These are phyloP conservation scores for Talaromyces sp. DNA, from an alignment of 2,329 filamentous ascomycete species.

Conservation along the genomic window DNA sequence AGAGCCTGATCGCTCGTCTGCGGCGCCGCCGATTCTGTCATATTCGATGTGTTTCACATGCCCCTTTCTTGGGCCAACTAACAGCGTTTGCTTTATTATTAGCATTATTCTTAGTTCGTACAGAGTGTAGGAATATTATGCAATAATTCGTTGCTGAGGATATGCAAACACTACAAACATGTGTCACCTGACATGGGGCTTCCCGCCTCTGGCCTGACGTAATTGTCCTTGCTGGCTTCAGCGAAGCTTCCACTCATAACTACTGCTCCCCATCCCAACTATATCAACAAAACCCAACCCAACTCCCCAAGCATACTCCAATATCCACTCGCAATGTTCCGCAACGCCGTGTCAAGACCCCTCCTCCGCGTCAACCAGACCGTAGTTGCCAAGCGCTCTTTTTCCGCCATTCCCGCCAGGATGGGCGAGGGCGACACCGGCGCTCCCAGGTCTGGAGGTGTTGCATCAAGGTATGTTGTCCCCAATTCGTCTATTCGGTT, in stretches of 20 bases:
- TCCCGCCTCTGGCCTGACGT: not conserved
- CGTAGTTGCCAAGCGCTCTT: slow-evolving; percentile 49
- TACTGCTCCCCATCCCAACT: not conserved
- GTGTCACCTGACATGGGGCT: not conserved
- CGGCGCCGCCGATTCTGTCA: not conserved
- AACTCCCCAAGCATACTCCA: not conserved
- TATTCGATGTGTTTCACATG: not conserved
- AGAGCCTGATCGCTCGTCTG: not conserved
- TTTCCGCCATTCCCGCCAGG: slow-evolving; percentile 58
- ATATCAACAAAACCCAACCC: not conserved
- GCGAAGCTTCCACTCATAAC: not conserved
- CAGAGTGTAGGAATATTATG: no score
- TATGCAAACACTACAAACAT: not conserved
- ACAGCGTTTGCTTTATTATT: no score
- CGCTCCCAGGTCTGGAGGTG: slow-evolving; percentile 33
- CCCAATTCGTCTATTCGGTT: not conserved
- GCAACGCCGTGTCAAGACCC: slow-evolving; percentile 10
- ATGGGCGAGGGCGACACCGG: slow-evolving; percentile 71
- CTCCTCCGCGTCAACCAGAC: slow-evolving; percentile 35
- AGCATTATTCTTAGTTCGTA: no score
- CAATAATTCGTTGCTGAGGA: not conserved
- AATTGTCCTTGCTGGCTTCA: not conserved
- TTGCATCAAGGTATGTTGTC: slow-evolving; percentile 31
- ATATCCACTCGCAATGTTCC: slow-evolving; percentile 12
- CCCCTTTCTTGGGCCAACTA: not conserved